Percentiles rank a stretch among this genome's conserved stretches.
Evolutionary conservation across 257 asterid genomes (phyloP).

Genomic region (Solanum tarapatanum): DNA sequence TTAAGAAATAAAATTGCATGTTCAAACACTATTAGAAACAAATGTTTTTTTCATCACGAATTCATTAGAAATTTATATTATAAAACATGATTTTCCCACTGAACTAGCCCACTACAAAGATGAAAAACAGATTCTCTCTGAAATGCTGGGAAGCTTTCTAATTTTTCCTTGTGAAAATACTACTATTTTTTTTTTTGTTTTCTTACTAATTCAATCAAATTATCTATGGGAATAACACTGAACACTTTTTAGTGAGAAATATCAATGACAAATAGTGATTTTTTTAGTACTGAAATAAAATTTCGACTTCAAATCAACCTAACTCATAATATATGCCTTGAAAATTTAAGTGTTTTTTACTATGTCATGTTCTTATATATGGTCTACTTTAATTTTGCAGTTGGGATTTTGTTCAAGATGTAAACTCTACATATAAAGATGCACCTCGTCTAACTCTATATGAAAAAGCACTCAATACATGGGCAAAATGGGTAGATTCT

Average conservation of each 20-base stretch:
- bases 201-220: not conserved
- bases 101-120: not conserved
- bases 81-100: not conserved
- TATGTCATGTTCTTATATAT: not conserved
- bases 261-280: not conserved
- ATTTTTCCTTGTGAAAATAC: not conserved
- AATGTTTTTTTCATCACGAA: not conserved
- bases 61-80: not conserved
- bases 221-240: not conserved
- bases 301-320: not conserved
- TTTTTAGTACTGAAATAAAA: not conserved
- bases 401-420: slow-evolving; percentile 49
- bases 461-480: slow-evolving; percentile 33
- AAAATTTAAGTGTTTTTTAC: not conserved
- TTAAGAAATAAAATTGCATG: not conserved
- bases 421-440: slow-evolving; percentile 20
- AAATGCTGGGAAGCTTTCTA: not conserved
- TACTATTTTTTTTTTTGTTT: not conserved
- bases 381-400: slow-evolving; percentile 2
- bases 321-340: not conserved
- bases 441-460: slow-evolving; percentile 33
- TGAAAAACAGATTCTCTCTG: not conserved
- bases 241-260: not conserved
- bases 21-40: not conserved
- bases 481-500: slow-evolving; percentile 48